phyloP scores from a whole-genome alignment of 257 asterid species.

The Lycium barbarum region DNA sequence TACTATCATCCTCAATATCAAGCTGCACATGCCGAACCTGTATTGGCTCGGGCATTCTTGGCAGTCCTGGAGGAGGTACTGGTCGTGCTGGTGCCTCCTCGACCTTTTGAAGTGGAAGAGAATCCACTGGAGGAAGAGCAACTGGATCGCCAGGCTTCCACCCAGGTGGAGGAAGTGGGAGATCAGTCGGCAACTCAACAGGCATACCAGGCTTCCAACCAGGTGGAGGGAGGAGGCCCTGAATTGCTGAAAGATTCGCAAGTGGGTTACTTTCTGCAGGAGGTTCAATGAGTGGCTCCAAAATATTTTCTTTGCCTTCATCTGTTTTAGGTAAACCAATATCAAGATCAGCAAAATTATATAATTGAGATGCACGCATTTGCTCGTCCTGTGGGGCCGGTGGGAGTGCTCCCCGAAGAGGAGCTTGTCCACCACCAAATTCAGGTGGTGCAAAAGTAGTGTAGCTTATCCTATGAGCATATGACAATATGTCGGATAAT shows the following conservation, averaged over 20 bases:
- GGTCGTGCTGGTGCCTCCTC: slow-evolving; percentile 65
- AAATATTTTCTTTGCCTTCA: slow-evolving; percentile 58
- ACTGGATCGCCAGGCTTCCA: slow-evolving; percentile 97
- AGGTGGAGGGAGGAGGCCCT: slow-evolving; percentile 63
- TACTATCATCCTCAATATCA: slow-evolving; percentile 82
- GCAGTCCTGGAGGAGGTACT: slow-evolving; percentile 52
- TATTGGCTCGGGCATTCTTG: slow-evolving; percentile 72
- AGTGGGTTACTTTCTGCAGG: slow-evolving; percentile 48
- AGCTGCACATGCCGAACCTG: slow-evolving; percentile 96
- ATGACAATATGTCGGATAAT: slow-evolving; percentile 74
- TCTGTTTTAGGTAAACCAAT: slow-evolving; percentile 78
- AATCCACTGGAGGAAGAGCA: slow-evolving; percentile 71
- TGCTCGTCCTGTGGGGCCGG: slow-evolving; percentile 99
- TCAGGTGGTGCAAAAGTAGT: slow-evolving; percentile 98
- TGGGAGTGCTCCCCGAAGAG: slow-evolving; percentile 89
- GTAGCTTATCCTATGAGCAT: slow-evolving; percentile 88
- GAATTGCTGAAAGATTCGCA: slow-evolving; percentile 50
- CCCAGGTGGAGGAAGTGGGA: slow-evolving; percentile 89
- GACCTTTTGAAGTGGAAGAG: slow-evolving; percentile 57
- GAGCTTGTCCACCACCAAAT: slow-evolving; percentile 82
- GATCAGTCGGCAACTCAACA: slow-evolving; percentile 77
- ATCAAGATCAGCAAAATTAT: slow-evolving; percentile 69
- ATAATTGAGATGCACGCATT: slow-evolving; percentile 88
- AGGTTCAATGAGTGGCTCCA: slow-evolving; percentile 67
- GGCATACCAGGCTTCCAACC: slow-evolving; percentile 99